phyloP scores from a whole-genome alignment of 139 green algal species.

The Haematococcus sp. region DNA sequence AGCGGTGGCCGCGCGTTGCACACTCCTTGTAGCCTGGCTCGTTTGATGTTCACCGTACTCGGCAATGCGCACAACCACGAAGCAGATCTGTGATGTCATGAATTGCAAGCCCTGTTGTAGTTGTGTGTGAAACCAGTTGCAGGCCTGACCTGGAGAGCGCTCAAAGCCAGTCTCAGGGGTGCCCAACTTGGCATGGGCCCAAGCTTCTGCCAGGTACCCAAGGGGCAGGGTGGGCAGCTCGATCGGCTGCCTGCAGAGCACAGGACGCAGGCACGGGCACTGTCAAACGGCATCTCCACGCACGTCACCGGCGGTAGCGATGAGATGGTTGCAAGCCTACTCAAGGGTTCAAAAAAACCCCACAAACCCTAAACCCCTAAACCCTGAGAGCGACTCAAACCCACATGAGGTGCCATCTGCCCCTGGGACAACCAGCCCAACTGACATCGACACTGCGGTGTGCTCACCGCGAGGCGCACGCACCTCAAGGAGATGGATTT shows the following conservation, averaged over 20 bases:
- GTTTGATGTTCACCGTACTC: too few relatives aligned
- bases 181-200: slow-evolving; percentile 18
- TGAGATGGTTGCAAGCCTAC: too few relatives aligned
- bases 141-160: slow-evolving; percentile 18
- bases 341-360: too few relatives aligned
- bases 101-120: too few relatives aligned
- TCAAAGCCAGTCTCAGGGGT: slow-evolving; percentile 34
- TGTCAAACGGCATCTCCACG: background rate
- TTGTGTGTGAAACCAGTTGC: background rate
- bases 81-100: too few relatives aligned
- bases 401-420: too few relatives aligned
- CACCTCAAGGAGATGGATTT: slow-evolving; percentile 28
- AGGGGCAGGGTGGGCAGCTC: slow-evolving; percentile 37
- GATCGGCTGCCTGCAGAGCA: slow-evolving; percentile 22
- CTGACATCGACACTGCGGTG: background rate
- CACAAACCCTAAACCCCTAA: too few relatives aligned
- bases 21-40: too few relatives aligned
- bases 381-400: too few relatives aligned
- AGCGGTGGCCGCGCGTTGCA: too few relatives aligned
- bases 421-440: background rate
- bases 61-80: too few relatives aligned
- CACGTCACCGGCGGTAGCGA: too few relatives aligned
- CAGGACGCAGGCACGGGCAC: background rate
- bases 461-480: background rate
- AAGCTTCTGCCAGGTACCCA: slow-evolving; percentile 38